phyloP scores from a whole-genome alignment of 2,329 filamentous ascomycete species.

The Acephala macrosclerotiorum region DNA sequence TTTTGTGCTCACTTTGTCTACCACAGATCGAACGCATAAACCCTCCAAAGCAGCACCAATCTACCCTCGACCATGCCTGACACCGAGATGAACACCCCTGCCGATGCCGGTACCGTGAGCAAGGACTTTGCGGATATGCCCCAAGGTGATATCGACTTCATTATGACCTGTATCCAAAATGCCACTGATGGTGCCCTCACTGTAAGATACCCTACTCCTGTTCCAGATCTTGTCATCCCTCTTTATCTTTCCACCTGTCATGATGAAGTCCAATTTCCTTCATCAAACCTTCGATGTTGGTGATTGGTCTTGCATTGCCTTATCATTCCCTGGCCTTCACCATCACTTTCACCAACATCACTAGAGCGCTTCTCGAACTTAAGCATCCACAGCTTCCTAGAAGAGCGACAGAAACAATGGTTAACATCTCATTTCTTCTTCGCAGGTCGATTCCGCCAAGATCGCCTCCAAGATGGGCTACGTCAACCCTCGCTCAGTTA shows the following conservation, averaged over 20 bases:
- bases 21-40: not conserved
- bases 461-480: conserved; percentile 33
- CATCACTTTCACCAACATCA: not conserved
- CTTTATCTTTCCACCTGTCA: not conserved
- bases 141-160: conserved; percentile 29
- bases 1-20: not conserved
- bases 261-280: not conserved
- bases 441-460: conserved; percentile 34
- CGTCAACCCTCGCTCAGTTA: conserved; percentile 35
- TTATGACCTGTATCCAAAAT: conserved; percentile 38
- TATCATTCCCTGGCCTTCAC: not conserved
- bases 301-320: not conserved
- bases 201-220: conserved; percentile 31
- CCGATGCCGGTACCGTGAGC: not conserved
- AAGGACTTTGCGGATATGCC: not conserved
- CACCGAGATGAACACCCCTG: conserved; percentile 9
- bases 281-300: not conserved
- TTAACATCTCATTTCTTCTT: conserved; percentile 5
- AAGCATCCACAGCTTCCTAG: not conserved
- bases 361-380: not conserved
- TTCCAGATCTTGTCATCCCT: not conserved
- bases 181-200: conserved; percentile 32
- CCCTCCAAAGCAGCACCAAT: not conserved
- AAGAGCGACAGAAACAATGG: not conserved
- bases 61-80: conserved; percentile 23